Evolutionary conservation across 768 basidiomycete species (phyloP), one percentile per base, ranked within the genome.

Genomic region (Termitomyces sp.): DNA sequence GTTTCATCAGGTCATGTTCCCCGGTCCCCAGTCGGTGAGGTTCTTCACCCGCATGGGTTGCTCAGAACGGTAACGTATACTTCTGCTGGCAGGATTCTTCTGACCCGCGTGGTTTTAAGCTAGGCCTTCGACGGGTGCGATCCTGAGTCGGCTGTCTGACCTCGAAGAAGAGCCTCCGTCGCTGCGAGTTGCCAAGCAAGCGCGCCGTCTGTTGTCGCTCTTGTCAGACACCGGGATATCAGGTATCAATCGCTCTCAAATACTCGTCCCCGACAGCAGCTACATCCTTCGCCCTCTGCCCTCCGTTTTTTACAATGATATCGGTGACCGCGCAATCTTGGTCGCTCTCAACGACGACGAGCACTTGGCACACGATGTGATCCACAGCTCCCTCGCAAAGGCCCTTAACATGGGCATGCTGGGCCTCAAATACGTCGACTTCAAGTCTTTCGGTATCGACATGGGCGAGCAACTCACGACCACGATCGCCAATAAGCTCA

Each of bases 391-490:
- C 2, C 62, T 78, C 2, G 71, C 71, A 0, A 65, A 57, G 35
- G 66, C 54, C 1, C 69, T 79, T 3, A 52, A 57, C 5, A 63
- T 79, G 55, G 51, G 61, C 6, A 70, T 69, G 8, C 62, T 78
- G 11, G 77, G 76, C 1, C 62, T 77, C 28, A 60, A 71, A 46
- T 67, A 60, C 28, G 63, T 66, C 5, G 72, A 76, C 20, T 38
- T 70, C 36, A 58, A 63, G 11, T 64, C 62, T 0, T 58, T 69
- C 5, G 71, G 70, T 1, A 50, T 50, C 0, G 76, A 79, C 52
- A 76, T 82, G 71, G 75, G 75, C 3, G 76, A 79, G 56, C 69
- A 72, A 24, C 68, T 78, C 5, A 67, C 72, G 3, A 76, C 71
- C 0, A 75, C 77, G 2, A 80, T 84, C 16, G 65, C 67, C 3